A percentile compares a stretch with the other conserved stretches of the same genome.
Conservation (phyloP, 495 filamentous ascomycete species). For the Trichoderma reesei region DNA sequence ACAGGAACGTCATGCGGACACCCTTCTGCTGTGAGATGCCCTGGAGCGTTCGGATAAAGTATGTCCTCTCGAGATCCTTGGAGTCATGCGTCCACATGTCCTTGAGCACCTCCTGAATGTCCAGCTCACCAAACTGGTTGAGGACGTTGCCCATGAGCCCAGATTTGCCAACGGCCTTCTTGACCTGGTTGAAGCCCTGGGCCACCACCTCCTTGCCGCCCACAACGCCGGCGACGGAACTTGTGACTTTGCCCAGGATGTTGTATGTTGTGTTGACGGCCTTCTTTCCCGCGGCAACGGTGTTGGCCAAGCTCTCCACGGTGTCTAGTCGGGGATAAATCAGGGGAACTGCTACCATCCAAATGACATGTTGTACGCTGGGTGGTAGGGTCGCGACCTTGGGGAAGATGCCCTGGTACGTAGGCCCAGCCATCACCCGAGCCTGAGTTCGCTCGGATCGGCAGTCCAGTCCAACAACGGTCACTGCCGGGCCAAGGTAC, state of each 20-base stretch:
- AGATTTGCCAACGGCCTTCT: slow-evolving; percentile 88
- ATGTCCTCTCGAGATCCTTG: slow-evolving; percentile 95
- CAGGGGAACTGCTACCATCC: slow-evolving; percentile 85
- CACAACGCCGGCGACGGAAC: slow-evolving; percentile 86
- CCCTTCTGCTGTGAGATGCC: slow-evolving; percentile 89
- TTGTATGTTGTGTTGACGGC: slow-evolving; percentile 94
- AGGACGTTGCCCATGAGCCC: slow-evolving; percentile 91
- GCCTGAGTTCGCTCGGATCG: slow-evolving; percentile 82
- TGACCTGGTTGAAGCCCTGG: slow-evolving; percentile 85
- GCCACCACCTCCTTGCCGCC: slow-evolving; percentile 87
- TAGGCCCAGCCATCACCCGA: slow-evolving; percentile 91
- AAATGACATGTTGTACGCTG: slow-evolving; percentile 89
- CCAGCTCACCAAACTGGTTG: slow-evolving; percentile 95
- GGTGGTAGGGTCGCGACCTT: slow-evolving; percentile 88
- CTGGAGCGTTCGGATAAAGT: slow-evolving; percentile 90
- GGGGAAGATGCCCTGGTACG: slow-evolving; percentile 94
- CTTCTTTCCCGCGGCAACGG: slow-evolving; percentile 90
- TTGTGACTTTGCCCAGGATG: slow-evolving; percentile 83
- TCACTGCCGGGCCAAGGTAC: slow-evolving; percentile 83
- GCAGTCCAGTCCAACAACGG: slow-evolving; percentile 80
- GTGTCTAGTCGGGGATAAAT: slow-evolving; percentile 88
- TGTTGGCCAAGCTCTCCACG: slow-evolving; percentile 79
- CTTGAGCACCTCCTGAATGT: slow-evolving; percentile 83
- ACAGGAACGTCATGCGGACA: slow-evolving; percentile 91
- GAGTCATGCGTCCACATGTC: slow-evolving; percentile 98